Evolutionary conservation across 2,329 filamentous ascomycete species (phyloP).

Genomic region (Hypoxylon sp.): DNA sequence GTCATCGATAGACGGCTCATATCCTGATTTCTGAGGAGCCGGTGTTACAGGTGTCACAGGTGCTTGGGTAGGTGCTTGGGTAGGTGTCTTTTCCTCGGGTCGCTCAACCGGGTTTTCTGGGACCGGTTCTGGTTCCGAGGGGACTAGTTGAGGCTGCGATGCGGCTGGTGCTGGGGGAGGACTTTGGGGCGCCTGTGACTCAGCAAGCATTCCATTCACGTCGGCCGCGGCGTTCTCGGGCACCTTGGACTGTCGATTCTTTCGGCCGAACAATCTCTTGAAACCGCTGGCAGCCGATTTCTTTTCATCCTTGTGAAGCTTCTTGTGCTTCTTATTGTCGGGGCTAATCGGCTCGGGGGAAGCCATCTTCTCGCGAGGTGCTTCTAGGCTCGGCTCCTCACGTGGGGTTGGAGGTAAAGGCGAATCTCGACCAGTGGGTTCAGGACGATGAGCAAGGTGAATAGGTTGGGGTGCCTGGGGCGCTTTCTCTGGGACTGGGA

Average conservation of each 20-base stretch:
- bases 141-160: constrained; percentile 37
- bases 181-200: constrained; percentile 42
- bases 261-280: constrained; percentile 72
- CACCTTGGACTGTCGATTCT: constrained; percentile 66
- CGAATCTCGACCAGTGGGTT: constrained; percentile 47
- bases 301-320: constrained; percentile 63
- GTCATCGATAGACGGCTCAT: constrained; percentile 57
- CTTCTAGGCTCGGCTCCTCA: constrained; percentile 48
- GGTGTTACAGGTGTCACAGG: constrained; percentile 39
- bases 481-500: constrained; percentile 50
- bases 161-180: constrained; percentile 42
- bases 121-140: constrained; percentile 35
- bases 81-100: constrained; percentile 41
- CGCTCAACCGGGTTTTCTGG: constrained; percentile 40
- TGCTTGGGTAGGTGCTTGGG: no score
- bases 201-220: constrained; percentile 60
- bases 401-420: constrained; percentile 53
- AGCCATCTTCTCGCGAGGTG: constrained; percentile 49
- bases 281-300: constrained; percentile 56
- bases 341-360: constrained; percentile 56
- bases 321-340: constrained; percentile 59
- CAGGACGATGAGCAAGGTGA: constrained; percentile 50
- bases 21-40: constrained; percentile 47
- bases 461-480: constrained; percentile 45
- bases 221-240: constrained; percentile 62